Evolutionary conservation across 805 yeast genomes (phyloP).

Genomic region (Diddensiella caesifluorescens): DNA sequence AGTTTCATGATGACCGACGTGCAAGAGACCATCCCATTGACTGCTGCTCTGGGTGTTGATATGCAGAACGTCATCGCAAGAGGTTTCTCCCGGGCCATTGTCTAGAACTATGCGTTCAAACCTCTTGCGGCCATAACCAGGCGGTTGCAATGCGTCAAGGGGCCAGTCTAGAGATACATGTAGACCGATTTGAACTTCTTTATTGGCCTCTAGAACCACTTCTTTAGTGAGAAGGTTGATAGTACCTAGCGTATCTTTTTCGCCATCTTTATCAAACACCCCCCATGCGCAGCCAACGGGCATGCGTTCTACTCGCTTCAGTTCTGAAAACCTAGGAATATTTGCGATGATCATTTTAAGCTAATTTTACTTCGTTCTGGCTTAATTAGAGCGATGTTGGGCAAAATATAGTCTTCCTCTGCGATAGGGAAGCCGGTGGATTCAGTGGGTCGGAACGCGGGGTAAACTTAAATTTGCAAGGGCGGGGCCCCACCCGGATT

Average conservation of each 20-base stretch:
- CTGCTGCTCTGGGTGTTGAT: constrained; percentile 30
- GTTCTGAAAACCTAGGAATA: constrained; percentile 9
- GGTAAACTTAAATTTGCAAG: no score
- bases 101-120: constrained; percentile 8
- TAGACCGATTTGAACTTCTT: constrained; percentile 12
- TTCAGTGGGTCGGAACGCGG: no score
- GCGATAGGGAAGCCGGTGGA: no score
- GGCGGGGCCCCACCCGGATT: no score
- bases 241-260: constrained; percentile 13
- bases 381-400: no score
- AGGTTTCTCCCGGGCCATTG: constrained; percentile 10
- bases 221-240: constrained; percentile 10
- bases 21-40: constrained; percentile 32
- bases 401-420: no score
- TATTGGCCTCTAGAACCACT: constrained; percentile 8
- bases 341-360: background rate
- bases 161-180: constrained; percentile 17
- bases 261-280: constrained; percentile 13
- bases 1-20: constrained; percentile 25
- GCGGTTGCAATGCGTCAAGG: constrained; percentile 11
- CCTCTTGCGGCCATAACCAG: constrained; percentile 13
- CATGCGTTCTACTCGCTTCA: constrained; percentile 9
- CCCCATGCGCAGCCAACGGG: constrained; percentile 20
- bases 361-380: no score
- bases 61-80: constrained; percentile 21